Evolutionary conservation across 768 basidiomycete species (phyloP), one percentile per base, ranked within the genome.

Genomic region (Hygrocybe coccinea): DNA sequence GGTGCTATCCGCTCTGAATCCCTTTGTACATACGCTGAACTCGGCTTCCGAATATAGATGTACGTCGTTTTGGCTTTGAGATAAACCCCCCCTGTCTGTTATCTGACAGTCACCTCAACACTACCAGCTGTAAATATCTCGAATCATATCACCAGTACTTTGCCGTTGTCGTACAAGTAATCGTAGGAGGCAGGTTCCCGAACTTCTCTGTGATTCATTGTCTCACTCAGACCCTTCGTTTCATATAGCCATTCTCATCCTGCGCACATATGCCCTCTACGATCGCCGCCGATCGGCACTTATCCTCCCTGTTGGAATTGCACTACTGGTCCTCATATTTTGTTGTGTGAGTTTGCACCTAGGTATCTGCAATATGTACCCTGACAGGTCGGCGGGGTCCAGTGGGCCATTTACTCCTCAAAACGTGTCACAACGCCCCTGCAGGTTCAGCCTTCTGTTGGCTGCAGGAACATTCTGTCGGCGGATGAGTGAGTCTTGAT

Each of bases 261-360:
- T 78, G 67, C 70, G 77, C 8, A 75, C 71, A 47, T 74, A 74
- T 52, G 77, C 77, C 8, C 61, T 79, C 5, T 79, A 75, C 54
- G 68, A 68, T n/a, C 68, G 71, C 9, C 72, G 60, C 25, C 61
- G 61, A 14, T 56, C 44, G 10, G 64, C 77, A 34, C 62, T 76
- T 10, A 60, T 54, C 0, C 54, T 72, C 7, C 69, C 61, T 24
- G 10, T 72, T n/a, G 45, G 48, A n/a, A 57, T 73, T 5, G 62
- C 69, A 0, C 22, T 61, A 7, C 54, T 52, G 11, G 64, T 60
- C 0, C 58, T 72, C 35, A 55, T 53, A 1, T 57, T 74, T 50
- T 71, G 68, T n/a, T 65, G 68, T 22, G 74, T 75, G 54, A 58
- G 72, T 68, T 33, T 22, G 44, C 2, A 9, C 34, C n/a, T 29